A percentile compares a stretch with the other conserved stretches of the same genome.
Evolutionary conservation across 2,329 filamentous ascomycete species (phyloP).

Genomic region (Pestalotiopsis sp.): DNA sequence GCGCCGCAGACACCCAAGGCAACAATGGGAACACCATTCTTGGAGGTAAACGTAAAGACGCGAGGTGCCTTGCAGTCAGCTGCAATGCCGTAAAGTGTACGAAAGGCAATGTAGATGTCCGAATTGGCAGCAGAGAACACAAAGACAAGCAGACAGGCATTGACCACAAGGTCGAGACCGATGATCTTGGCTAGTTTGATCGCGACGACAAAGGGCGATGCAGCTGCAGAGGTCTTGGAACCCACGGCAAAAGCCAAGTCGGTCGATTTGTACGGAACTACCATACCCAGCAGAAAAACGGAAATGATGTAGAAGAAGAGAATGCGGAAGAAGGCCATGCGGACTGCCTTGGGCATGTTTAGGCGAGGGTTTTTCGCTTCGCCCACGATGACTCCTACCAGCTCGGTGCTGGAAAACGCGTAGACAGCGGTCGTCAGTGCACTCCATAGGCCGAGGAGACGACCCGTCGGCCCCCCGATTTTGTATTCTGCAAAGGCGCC

Average conservation of each 20-base stretch:
- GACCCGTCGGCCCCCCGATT: not conserved
- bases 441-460: slow-evolving; percentile 7
- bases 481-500: slow-evolving; percentile 12
- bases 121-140: slow-evolving; percentile 61
- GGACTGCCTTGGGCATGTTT: not conserved
- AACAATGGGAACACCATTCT: not conserved
- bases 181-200: slow-evolving; percentile 55
- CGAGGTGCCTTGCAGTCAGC: slow-evolving; percentile 52
- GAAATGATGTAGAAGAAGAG: slow-evolving; percentile 8
- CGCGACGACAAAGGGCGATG: slow-evolving; percentile 51
- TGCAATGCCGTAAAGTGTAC: slow-evolving; percentile 57
- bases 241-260: slow-evolving; percentile 2
- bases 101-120: slow-evolving; percentile 59
- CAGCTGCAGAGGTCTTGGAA: slow-evolving; percentile 46
- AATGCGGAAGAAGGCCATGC: slow-evolving; percentile 7
- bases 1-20: not conserved
- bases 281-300: slow-evolving; percentile 2
- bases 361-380: slow-evolving; percentile 1
- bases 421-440: slow-evolving; percentile 6
- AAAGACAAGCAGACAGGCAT: slow-evolving; percentile 58
- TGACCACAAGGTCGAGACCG: slow-evolving; percentile 58
- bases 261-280: not conserved
- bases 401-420: slow-evolving; percentile 3
- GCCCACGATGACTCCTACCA: not conserved
- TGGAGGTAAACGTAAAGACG: not conserved